phyloP scores from a whole-genome alignment of 2,329 filamentous ascomycete genomes.

The Fusarium setosum region DNA sequence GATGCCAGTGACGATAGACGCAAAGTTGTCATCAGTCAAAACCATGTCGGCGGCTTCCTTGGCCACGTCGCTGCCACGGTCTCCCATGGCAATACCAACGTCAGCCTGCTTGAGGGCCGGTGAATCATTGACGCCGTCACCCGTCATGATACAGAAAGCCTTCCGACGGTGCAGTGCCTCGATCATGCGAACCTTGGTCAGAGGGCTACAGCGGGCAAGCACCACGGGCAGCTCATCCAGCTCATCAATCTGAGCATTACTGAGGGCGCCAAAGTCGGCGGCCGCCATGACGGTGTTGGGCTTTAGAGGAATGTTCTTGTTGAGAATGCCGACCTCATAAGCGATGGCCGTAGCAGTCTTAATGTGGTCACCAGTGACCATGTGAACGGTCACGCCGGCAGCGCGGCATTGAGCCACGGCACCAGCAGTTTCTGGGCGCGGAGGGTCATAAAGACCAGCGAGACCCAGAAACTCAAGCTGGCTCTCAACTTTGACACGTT shows the following conservation, averaged over 20 bases:
- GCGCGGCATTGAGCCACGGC: slow-evolving; percentile 69
- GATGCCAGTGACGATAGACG: slow-evolving; percentile 79
- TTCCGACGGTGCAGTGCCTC: slow-evolving; percentile 77
- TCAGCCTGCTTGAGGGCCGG: slow-evolving; percentile 79
- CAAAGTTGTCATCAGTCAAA: slow-evolving; percentile 89
- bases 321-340: slow-evolving; percentile 71
- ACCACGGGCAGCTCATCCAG: slow-evolving; percentile 73
- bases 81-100: slow-evolving; percentile 81
- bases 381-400: slow-evolving; percentile 74
- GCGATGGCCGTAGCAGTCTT: slow-evolving; percentile 76
- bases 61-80: slow-evolving; percentile 77
- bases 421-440: slow-evolving; percentile 72
- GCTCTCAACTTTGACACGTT: slow-evolving; percentile 66
- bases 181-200: slow-evolving; percentile 81
- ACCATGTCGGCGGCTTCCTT: slow-evolving; percentile 91
- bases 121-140: slow-evolving; percentile 80
- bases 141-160: slow-evolving; percentile 79
- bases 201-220: slow-evolving; percentile 75
- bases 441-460: slow-evolving; percentile 79
- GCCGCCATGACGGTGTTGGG: slow-evolving; percentile 69
- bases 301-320: slow-evolving; percentile 48
- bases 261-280: slow-evolving; percentile 70
- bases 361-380: slow-evolving; percentile 77
- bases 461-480: slow-evolving; percentile 74
- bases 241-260: slow-evolving; percentile 70